These are phyloP conservation scores for Lentinus tigrinus DNA, from an alignment of 768 basidiomycete genomes.

Conservation along the genomic window DNA sequence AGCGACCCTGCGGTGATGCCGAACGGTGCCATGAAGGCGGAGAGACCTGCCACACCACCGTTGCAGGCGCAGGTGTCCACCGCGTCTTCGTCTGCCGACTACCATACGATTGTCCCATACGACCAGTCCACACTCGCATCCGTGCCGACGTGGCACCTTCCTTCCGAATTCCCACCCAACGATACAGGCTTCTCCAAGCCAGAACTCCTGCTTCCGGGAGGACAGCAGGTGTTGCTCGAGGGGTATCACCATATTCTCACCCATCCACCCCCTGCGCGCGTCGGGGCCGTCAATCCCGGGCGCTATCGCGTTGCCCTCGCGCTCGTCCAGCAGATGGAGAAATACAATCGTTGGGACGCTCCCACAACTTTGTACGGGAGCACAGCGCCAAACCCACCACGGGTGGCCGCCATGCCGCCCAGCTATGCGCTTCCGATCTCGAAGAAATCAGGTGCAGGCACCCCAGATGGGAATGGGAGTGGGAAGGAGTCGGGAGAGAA, in stretches of 20 bases:
- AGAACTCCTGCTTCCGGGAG: conserved; percentile 46
- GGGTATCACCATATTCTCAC: conserved; percentile 81
- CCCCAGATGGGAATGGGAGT: conserved; percentile 40
- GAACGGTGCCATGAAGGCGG: conserved; percentile 35
- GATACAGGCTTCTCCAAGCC: conserved; percentile 2
- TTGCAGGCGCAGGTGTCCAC: conserved; percentile 44
- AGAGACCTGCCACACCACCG: conserved; percentile 38
- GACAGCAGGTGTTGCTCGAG: conserved; percentile 60
- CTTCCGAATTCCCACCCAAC: conserved; percentile 24
- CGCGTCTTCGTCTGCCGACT: conserved; percentile 56
- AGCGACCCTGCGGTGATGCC: conserved; percentile 28
- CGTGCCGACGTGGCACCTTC: conserved; percentile 70
- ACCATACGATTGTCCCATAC: conserved; percentile 71
- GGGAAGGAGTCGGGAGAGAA: conserved; percentile 51
- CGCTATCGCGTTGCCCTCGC: conserved; percentile 79
- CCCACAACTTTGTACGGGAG: conserved; percentile 43
- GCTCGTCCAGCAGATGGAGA: conserved; percentile 57
- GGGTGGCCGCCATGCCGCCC: conserved; percentile 62
- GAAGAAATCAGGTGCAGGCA: conserved; percentile 18
- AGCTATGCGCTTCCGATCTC: conserved; percentile 57
- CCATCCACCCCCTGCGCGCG: conserved; percentile 54
- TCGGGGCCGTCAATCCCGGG: conserved; percentile 52
- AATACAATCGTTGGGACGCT: conserved; percentile 60
- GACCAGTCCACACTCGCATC: conserved; percentile 67
- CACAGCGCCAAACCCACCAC: conserved; percentile 41